A percentile compares a stretch with the other conserved stretches of the same genome.
These are phyloP conservation scores for Diaporthe citriasiana DNA, from an alignment of 2,329 filamentous ascomycete species.

Conservation along the genomic window DNA sequence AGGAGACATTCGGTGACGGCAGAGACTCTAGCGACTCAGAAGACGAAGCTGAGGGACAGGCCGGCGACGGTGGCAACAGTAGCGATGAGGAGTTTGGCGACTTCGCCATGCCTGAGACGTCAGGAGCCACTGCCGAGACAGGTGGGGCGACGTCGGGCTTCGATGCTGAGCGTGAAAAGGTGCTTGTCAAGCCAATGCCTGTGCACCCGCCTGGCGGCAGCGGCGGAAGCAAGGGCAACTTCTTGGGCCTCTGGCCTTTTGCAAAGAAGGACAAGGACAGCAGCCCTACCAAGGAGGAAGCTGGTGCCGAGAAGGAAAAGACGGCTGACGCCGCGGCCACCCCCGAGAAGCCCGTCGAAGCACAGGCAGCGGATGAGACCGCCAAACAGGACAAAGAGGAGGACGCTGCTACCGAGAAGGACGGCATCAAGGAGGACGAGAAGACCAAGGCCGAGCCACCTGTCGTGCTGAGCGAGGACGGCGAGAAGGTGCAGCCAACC, in stretches of 20 bases:
- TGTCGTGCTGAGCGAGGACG: constrained; percentile 55
- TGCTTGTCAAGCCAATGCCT: constrained; percentile 68
- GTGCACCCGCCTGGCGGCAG: constrained; percentile 63
- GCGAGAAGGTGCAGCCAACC: constrained; percentile 59
- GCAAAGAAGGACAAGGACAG: constrained; percentile 51
- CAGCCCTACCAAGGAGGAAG: constrained; percentile 48
- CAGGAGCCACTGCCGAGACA: constrained; percentile 39
- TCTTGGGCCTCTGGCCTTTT: constrained; percentile 72
- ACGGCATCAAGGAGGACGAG: constrained; percentile 45
- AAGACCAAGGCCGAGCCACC: constrained; percentile 42
- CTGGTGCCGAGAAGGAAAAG: constrained; percentile 40
- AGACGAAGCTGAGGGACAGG: constrained; percentile 59
- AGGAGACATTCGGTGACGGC: constrained; percentile 54
- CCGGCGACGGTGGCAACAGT: constrained; percentile 64
- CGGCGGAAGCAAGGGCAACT: constrained; percentile 51
- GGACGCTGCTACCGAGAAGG: constrained; percentile 45
- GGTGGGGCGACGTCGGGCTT: constrained; percentile 38
- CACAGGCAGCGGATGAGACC: constrained; percentile 47
- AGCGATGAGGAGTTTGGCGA: constrained; percentile 77
- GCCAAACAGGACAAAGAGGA: constrained; percentile 33
- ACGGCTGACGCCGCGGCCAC: constrained; percentile 51
- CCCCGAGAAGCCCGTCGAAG: constrained; percentile 52
- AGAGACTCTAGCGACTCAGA: constrained; percentile 52
- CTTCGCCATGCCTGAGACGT: constrained; percentile 74
- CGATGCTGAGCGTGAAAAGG: constrained; percentile 53